A percentile compares a stretch with the other conserved stretches of the same genome.
phyloP scores from a whole-genome alignment of 2,329 filamentous ascomycete genomes.

The Westerdykella sp. region DNA sequence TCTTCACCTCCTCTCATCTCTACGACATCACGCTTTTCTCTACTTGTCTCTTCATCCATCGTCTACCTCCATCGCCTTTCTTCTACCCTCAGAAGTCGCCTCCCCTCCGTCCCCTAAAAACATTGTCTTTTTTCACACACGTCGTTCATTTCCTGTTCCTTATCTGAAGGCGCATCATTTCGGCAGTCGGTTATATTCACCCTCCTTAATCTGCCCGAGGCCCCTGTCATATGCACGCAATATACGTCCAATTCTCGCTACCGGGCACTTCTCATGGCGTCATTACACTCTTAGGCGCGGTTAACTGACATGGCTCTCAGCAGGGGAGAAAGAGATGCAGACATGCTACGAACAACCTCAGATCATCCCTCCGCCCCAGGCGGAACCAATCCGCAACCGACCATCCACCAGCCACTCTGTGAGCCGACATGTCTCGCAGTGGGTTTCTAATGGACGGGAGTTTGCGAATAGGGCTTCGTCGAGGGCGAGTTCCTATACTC shows the following conservation, averaged over 20 bases:
- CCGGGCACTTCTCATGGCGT: conserved; percentile 5
- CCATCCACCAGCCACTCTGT: conserved; percentile 33
- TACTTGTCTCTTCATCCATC: conserved; percentile 1
- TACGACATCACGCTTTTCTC: neutral
- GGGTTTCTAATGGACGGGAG: conserved; percentile 30
- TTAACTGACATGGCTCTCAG: conserved; percentile 11
- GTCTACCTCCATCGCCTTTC: neutral
- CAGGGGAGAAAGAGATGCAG: conserved; percentile 20
- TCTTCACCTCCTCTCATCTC: neutral
- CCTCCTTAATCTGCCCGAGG: conserved; percentile 23
- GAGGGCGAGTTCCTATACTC: conserved; percentile 27
- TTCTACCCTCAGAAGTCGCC: neutral
- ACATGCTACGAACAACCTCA: conserved; percentile 34
- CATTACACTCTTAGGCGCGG: conserved; percentile 4
- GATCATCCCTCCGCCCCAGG: conserved; percentile 20
- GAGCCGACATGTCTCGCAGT: conserved; percentile 33
- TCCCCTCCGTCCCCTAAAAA: neutral
- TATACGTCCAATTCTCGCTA: conserved; percentile 8
- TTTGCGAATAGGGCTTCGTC: conserved; percentile 33
- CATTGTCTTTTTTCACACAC: conserved; percentile 1
- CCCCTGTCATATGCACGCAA: conserved; percentile 7
- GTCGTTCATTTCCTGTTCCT: conserved; percentile 10
- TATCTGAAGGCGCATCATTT: conserved; percentile 16
- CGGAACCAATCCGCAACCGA: conserved; percentile 24
- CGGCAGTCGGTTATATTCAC: conserved; percentile 11